phyloP scores from a whole-genome alignment of 2,329 filamentous ascomycete genomes.

The Scedosporium minutisporum region DNA sequence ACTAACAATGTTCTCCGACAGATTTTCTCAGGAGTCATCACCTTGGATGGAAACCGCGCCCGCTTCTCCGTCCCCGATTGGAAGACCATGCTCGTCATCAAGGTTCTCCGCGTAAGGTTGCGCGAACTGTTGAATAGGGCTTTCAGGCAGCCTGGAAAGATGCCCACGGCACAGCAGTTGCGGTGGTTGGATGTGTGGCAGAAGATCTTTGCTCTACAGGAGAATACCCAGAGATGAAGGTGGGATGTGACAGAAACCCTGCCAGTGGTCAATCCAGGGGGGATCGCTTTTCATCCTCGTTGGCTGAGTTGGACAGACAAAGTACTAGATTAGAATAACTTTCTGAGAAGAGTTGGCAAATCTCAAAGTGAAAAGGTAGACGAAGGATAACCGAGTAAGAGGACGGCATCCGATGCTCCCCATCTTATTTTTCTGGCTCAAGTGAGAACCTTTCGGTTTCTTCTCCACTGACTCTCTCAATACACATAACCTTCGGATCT shows the following conservation, averaged over 20 bases:
- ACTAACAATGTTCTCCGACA: constrained; percentile 21
- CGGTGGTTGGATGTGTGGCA: constrained; percentile 70
- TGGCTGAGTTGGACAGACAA: too few relatives aligned
- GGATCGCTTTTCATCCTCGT: too few relatives aligned
- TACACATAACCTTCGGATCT: too few relatives aligned
- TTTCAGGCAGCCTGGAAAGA: constrained; percentile 58
- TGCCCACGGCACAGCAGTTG: constrained; percentile 56
- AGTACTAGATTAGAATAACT: too few relatives aligned
- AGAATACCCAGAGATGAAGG: constrained; percentile 1
- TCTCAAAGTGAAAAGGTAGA: too few relatives aligned
- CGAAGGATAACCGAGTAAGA: too few relatives aligned
- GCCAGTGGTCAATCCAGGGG: too few relatives aligned
- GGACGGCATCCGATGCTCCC: too few relatives aligned
- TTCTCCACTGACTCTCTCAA: too few relatives aligned
- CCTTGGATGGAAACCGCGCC: constrained; percentile 78
- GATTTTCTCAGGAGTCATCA: constrained; percentile 78
- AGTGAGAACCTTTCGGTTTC: too few relatives aligned
- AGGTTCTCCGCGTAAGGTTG: constrained; percentile 63
- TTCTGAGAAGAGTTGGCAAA: too few relatives aligned
- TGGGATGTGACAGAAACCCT: background rate
- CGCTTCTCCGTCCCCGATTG: constrained; percentile 78
- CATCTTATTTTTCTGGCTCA: too few relatives aligned
- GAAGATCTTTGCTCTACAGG: constrained; percentile 41
- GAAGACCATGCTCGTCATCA: constrained; percentile 85
- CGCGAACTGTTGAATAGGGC: constrained; percentile 64